Evolutionary conservation across 306 rosid genomes (phyloP), one percentile per base, ranked within the genome.

Genomic region (Oxytropis ochrocephala): DNA sequence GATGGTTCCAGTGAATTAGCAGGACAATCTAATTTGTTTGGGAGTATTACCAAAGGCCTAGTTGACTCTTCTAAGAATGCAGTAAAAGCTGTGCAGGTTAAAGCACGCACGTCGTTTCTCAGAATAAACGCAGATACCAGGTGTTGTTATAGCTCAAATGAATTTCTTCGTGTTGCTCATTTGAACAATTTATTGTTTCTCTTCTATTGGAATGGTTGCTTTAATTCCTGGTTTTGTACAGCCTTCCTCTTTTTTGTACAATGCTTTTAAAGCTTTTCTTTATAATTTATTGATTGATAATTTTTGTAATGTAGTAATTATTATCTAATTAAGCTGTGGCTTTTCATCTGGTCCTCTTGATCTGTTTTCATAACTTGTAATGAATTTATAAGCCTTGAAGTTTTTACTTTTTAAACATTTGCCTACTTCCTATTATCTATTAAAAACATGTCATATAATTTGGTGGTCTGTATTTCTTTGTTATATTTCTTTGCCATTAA

Each of bases 101-200:
- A 87, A 83, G 99, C 97, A 46, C 90, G 99, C 99, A 95, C 83
- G 96, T 57, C 69, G 99, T 95, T 70, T 95, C 99, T 67, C 99
- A 91, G 81, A 95, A 95, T 75, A 95, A 95, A 75, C 91, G 97
- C 79, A 86, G 99, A 81, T 95, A 95, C 74, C 97, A 95, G 97
- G 99, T 94, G 76, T 50, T 69, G 29, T 63, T 21, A 59, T 59
- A n/a, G n/a, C n/a, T n/a, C n/a, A n/a, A 5, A 43, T 49, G n/a
- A 41, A 66, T 75, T 73, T 75, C 24, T 9, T 14, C 47, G 16
- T 17, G 48, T 60, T 38, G 16, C 72, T 60, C 48, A 46, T 70
- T 58, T 33, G 17, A 29, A 46, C 54, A 7, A 0, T 35, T 30
- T 48, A 10, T 56, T 64, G 7, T 48, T 70, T 78, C 35, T n/a